Evolutionary conservation across 2,329 filamentous ascomycete genomes (phyloP).

Genomic region (Tolypocladium guangdongense): DNA sequence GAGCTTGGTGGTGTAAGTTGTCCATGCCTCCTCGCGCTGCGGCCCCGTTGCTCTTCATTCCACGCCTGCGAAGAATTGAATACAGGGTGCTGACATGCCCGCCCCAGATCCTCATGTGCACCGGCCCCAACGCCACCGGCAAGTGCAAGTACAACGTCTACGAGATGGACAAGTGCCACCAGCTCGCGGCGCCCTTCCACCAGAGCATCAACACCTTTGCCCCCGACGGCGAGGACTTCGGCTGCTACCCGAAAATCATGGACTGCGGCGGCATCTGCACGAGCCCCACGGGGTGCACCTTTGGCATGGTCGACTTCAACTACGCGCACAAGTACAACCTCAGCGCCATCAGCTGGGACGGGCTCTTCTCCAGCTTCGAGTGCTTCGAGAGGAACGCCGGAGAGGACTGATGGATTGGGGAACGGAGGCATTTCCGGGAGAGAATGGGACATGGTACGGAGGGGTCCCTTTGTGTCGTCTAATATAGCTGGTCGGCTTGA

Average conservation of each 20-base stretch:
- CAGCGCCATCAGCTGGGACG: constrained; percentile 32
- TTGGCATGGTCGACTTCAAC: constrained; percentile 34
- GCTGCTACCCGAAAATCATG: constrained; percentile 33
- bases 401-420: no score
- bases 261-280: constrained; percentile 33
- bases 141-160: constrained; percentile 32
- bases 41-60: no score
- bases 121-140: constrained; percentile 37
- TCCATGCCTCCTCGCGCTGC: constrained; percentile 9
- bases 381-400: constrained; percentile 8
- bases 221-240: constrained; percentile 36
- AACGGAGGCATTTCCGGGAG: no score
- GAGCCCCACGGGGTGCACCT: constrained; percentile 41
- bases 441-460: no score
- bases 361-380: constrained; percentile 23
- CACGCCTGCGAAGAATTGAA: no score
- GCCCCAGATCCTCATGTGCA: constrained; percentile 37
- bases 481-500: neutral
- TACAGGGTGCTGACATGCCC: neutral
- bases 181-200: constrained; percentile 29
- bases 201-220: constrained; percentile 37
- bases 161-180: constrained; percentile 31
- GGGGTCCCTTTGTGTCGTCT: neutral
- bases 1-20: constrained; percentile 34
- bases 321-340: constrained; percentile 38